Percentiles rank a stretch among this genome's conserved stretches.
phyloP scores from a whole-genome alignment of 345 rosid genomes.

The Lepidium didymum region DNA sequence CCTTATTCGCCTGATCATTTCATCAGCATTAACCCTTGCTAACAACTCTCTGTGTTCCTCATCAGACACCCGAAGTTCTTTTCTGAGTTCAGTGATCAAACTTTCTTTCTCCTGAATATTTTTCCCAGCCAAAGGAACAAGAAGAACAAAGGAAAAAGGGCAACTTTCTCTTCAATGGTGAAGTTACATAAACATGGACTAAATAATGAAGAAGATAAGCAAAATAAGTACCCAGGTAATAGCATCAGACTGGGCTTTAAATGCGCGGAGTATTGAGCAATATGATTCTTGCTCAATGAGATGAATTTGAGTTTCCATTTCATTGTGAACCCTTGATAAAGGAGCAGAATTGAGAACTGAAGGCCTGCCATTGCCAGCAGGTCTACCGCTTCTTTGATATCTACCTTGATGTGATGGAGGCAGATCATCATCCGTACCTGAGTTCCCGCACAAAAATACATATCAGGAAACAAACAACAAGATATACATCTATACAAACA shows the following conservation, averaged over 20 bases:
- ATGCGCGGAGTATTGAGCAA: constrained; percentile 79
- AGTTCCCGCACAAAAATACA: constrained; percentile 17
- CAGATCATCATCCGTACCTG: constrained; percentile 97
- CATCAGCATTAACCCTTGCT: constrained; percentile 84
- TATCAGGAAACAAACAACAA: not conserved
- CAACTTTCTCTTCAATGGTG: not conserved
- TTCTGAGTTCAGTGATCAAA: constrained; percentile 91
- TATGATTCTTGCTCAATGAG: constrained; percentile 92
- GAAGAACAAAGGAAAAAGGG: not conserved
- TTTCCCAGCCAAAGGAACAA: not conserved
- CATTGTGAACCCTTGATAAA: constrained; percentile 59
- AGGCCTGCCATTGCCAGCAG: constrained; percentile 85
- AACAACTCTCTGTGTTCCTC: constrained; percentile 89
- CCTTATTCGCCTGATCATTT: constrained; percentile 79
- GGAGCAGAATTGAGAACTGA: constrained; percentile 49
- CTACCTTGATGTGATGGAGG: constrained; percentile 92
- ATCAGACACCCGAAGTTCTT: constrained; percentile 93
- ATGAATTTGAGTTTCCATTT: constrained; percentile 93
- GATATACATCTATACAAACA: not conserved
- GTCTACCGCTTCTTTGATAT: constrained; percentile 66
- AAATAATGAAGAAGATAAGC: not conserved
- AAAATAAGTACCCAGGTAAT: constrained; percentile 75
- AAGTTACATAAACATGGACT: not conserved
- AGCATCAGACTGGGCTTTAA: constrained; percentile 97
- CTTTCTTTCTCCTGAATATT: constrained; percentile 81